Base-by-base conservation (phyloP, 2,329 filamentous ascomycete species). In the Coleophoma crateriformis region DNA sequence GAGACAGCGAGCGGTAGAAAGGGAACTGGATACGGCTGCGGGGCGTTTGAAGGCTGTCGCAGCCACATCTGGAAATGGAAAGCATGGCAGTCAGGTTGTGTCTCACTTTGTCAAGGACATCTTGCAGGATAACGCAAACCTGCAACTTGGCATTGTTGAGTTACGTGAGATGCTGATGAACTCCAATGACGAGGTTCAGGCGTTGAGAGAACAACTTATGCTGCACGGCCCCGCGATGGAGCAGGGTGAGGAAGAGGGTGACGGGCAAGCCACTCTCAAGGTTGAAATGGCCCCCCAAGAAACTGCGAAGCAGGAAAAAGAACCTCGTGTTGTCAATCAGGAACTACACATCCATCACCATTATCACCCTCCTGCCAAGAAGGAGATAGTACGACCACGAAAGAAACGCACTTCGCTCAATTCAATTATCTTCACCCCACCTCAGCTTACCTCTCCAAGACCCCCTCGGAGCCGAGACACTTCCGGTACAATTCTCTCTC, bases 71-170 rank as follows among this genome's bases (percentile, higher is more conserved):
- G 77, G 76, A 3, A 76, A 78, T 3, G 76, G 79, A 32, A 79
- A 79, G 57, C 73, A 72, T 49, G 77, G 80, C 10, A 82, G 76
- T 53, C 84, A 75, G 50, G 89, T 95, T 35, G 89, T 97, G n/a
- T 91, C 89, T 17, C 89, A 95, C 63, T 97, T 99, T 60, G 94
- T 99, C 49, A 90, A 91, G 58, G 94, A 97, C 65, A 88, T 99
- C 49, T 74, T 99, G 15, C 86, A 95, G 61, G 94, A 99, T 67
- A 99, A 99, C 63, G 90, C 91, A 10, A 96, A 90, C 59, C 73
- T 99, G 41, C 94, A 99, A 66, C 78, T 94, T 54, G 90, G 90
- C 14, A 95, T 97, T 52, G 82, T 91, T 47, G 94, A 99, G 70
- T 72, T 99, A 44, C 80, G 91, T 15, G 91, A 96, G 64, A 85